phyloP scores from a whole-genome alignment of 2,329 filamentous ascomycete species.

The Aspergillus novofumigatus region DNA sequence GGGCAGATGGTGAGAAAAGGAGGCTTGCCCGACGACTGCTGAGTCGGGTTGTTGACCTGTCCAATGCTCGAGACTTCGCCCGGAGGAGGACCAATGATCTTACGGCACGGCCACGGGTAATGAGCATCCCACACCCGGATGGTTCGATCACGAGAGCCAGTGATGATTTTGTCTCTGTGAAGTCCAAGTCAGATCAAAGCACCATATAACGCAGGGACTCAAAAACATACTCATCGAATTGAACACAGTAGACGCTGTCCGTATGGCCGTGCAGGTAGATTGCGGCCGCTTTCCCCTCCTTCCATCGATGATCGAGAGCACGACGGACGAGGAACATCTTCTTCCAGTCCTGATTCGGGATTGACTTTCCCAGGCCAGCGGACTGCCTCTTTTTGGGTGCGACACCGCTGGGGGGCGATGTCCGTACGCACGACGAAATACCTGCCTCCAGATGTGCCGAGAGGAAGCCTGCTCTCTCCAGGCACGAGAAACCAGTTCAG shows the following conservation, averaged over 20 bases:
- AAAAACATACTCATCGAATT: slow-evolving; percentile 82
- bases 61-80: slow-evolving; percentile 38
- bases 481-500: slow-evolving; percentile 52
- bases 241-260: slow-evolving; percentile 95
- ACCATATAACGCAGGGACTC: background rate
- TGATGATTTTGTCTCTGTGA: slow-evolving; percentile 82
- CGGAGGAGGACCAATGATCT: slow-evolving; percentile 76
- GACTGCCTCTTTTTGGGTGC: slow-evolving; percentile 47
- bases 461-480: slow-evolving; percentile 56
- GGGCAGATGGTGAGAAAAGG: slow-evolving; percentile 48
- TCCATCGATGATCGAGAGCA: slow-evolving; percentile 75
- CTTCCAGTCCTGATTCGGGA: slow-evolving; percentile 74
- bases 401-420: slow-evolving; percentile 33
- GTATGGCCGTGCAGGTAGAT: slow-evolving; percentile 90
- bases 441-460: slow-evolving; percentile 57
- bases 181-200: slow-evolving; percentile 32
- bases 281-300: slow-evolving; percentile 68
- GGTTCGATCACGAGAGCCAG: slow-evolving; percentile 89
- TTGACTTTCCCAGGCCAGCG: slow-evolving; percentile 50
- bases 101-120: slow-evolving; percentile 71
- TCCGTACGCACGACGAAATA: slow-evolving; percentile 56
- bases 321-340: slow-evolving; percentile 75
- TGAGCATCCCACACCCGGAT: slow-evolving; percentile 95
- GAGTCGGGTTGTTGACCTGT: slow-evolving; percentile 47
- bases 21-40: slow-evolving; percentile 36